Base-by-base conservation (phyloP, 2,329 filamentous ascomycete species). In the Colletotrichum nymphaeae region DNA sequence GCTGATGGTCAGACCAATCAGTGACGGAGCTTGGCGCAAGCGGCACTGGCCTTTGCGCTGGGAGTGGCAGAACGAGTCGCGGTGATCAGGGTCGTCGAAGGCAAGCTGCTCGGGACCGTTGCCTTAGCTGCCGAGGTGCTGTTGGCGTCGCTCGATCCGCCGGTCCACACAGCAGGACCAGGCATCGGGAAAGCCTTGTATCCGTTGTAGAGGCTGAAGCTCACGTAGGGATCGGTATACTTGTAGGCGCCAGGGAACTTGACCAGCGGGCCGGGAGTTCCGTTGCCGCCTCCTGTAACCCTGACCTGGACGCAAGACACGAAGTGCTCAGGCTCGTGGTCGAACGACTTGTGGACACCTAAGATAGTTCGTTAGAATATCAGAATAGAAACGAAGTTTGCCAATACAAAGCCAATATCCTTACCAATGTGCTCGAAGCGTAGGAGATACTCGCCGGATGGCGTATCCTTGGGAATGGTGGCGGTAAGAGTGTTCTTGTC, bases 361-460 rank as follows among this genome's bases (percentile, higher is more conserved):
- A 5, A 0, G 1, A 30, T 3, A 28, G 53, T 22, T 55, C 3
- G 6, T 16, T 30, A 53, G 1, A 5, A 1, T 22, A 4, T n/a
- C 5, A 11, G 19, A 0, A n/a, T 16, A n/a, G 16, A 46, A 16
- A n/a, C 6, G 6, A 12, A 4, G 7, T 22, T 3, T 22, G 28
- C n/a, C 12, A 22, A 24, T 7, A 14, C 22, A 5, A 28, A 30
- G 52, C 24, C 57, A 8, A 58, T n/a, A n/a, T 49, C 19, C 63
- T 49, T 22, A 75, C 76, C 81, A 63, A 83, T 82, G 63, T 82
- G 81, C 75, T 83, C 81, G 11, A 78, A 75, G 19, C 81, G 80
- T 56, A 81, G 63, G 65, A 83, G 80, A 60, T 83, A 82, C 67
- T 85, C 82, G 12, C 84, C 84, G 49, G 76, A 70, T 46, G 84